A percentile compares a stretch with the other conserved stretches of the same genome.
phyloP scores from a whole-genome alignment of 1,284 basidiomycete genomes.

The Malassezia pachydermatis region DNA sequence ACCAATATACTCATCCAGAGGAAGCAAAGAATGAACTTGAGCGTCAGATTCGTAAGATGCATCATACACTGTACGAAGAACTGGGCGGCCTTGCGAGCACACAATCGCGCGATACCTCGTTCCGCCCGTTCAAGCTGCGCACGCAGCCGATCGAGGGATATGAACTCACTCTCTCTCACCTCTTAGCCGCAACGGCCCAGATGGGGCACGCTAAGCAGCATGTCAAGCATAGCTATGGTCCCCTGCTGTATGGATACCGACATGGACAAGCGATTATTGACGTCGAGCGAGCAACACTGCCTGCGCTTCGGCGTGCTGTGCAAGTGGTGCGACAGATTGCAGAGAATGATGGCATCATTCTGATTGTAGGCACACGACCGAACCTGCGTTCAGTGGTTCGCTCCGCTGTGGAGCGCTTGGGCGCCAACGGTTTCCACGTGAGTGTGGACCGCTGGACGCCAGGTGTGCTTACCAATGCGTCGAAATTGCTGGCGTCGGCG shows the following conservation, averaged over 20 bases:
- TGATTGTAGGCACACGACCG: slow-evolving; percentile 79
- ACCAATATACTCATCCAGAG: not conserved
- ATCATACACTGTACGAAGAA: slow-evolving; percentile 53
- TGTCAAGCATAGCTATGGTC: slow-evolving; percentile 75
- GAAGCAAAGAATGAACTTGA: slow-evolving; percentile 15
- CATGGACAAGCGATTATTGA: slow-evolving; percentile 88
- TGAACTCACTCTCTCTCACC: slow-evolving; percentile 70
- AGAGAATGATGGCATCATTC: slow-evolving; percentile 68
- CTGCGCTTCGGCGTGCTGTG: slow-evolving; percentile 78
- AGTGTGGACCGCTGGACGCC: slow-evolving; percentile 76
- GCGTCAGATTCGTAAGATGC: slow-evolving; percentile 22
- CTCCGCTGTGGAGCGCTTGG: slow-evolving; percentile 70
- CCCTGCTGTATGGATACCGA: slow-evolving; percentile 88
- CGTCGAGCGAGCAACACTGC: slow-evolving; percentile 74
- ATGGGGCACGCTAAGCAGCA: slow-evolving; percentile 75
- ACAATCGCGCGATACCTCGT: slow-evolving; percentile 61
- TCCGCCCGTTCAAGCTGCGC: slow-evolving; percentile 63
- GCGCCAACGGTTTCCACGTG: slow-evolving; percentile 60
- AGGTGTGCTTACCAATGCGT: slow-evolving; percentile 82
- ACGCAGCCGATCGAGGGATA: slow-evolving; percentile 58
- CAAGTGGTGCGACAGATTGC: slow-evolving; percentile 74
- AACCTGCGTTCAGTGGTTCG: slow-evolving; percentile 66
- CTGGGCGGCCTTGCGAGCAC: slow-evolving; percentile 67
- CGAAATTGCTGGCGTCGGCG: slow-evolving; percentile 52
- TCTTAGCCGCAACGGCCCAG: slow-evolving; percentile 85